These are phyloP conservation scores for Pseudocercospora fuligena DNA, from an alignment of 2,329 filamentous ascomycete species.

Conservation along the genomic window DNA sequence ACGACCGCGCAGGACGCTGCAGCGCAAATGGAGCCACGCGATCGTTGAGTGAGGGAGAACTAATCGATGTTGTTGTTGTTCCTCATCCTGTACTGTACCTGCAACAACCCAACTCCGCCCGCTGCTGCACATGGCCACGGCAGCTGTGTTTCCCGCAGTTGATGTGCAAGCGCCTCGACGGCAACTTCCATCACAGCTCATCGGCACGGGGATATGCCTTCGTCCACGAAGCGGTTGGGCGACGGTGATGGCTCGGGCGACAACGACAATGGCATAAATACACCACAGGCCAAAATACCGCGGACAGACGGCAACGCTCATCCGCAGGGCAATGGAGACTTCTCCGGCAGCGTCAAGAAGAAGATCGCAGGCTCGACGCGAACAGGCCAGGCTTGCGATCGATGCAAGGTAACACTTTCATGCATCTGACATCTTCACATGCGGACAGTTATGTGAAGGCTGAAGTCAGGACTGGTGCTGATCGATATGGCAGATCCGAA, in stretches of 20 bases:
- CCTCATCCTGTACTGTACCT: neutral
- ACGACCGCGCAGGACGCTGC: constrained; percentile 14
- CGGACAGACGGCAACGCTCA: constrained; percentile 13
- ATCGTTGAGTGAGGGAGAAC: neutral
- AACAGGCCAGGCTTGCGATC: constrained; percentile 85
- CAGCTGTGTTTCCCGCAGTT: constrained; percentile 6
- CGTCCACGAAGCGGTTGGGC: constrained; percentile 32
- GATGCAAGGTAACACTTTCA: constrained; percentile 70
- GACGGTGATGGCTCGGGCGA: constrained; percentile 30
- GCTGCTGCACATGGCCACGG: constrained; percentile 4
- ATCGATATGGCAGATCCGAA: constrained; percentile 65
- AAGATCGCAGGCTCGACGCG: constrained; percentile 62
- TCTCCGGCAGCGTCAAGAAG: constrained; percentile 26
- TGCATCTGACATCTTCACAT: neutral
- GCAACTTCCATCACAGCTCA: constrained; percentile 29
- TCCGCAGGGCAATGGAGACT: constrained; percentile 16
- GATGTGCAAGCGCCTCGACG: constrained; percentile 20
- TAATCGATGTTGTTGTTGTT: neutral
- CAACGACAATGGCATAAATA: constrained; percentile 11
- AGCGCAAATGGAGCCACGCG: constrained; percentile 7
- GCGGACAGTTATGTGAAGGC: neutral
- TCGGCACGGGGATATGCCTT: constrained; percentile 21
- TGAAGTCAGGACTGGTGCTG: neutral
- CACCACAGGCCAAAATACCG: constrained; percentile 16
- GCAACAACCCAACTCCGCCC: neutral